Base-by-base conservation (phyloP, 306 rosid species). In the Arachis hypogaea region DNA sequence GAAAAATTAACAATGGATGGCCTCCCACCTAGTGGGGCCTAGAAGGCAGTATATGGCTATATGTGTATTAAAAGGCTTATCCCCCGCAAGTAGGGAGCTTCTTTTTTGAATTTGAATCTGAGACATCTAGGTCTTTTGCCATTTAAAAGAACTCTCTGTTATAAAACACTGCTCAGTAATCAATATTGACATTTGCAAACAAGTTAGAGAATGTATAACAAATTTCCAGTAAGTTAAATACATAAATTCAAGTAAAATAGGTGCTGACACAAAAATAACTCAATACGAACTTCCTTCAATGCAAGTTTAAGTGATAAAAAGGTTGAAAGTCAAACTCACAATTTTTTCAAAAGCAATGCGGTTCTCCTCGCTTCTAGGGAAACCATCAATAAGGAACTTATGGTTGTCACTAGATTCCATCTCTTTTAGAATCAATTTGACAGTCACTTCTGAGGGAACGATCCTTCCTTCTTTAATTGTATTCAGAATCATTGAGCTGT, bases 351-450 rank as follows among this genome's bases (percentile, higher is more conserved):
- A 92, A 59, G 99, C 93, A 51, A 66, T 51, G 72, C 99, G 96
- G 66, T 92, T 94, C 82, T 94, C 95, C 86, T 94, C 95, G 0
- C 87, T 79, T 80, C 95, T 84, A 46, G 99, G 99, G 88, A 94
- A 94, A 62, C 97, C 99, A 77, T 92, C 99, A 71, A 94, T 88
- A 59, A 94, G 92, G 83, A 94, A 86, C 67, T 86, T 92, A 30
- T 66, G 65, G 69, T 72, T 87, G 69, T 85, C 89, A 73, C 85
- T 82, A 56, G 77, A 78, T 82, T 92, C 86, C 91, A 94, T 81
- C 91, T 89, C 99, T 88, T 62, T 92, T 45, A 71, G 88, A 73
- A 94, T 82, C 83, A 94, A 84, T 50, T 82, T 85, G 75, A 94
- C 84, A 1, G 99, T 92, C 74, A 94, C 88, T 60, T 84, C 84